Evolutionary conservation across 306 rosid genomes (phyloP), one percentile per base, ranked within the genome.

Genomic region (Oxytropis ochrocephala): DNA sequence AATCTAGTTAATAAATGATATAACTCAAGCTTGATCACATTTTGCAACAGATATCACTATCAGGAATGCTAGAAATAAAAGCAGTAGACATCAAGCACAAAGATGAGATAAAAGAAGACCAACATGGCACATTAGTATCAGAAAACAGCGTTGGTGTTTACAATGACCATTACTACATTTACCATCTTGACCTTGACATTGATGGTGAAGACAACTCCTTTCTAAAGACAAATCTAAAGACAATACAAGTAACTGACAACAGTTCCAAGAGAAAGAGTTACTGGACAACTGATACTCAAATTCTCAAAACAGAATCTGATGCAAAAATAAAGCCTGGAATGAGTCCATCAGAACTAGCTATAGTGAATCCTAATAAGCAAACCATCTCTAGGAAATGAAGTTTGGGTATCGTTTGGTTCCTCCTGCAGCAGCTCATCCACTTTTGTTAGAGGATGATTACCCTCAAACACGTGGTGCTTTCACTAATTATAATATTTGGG

Each of bases 391-490:
- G 88, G 88, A 5, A 89, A 89, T 19, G 39, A 74, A 0, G 64
- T 84, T 84, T 0, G 88, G 92, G 24, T 85, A 85, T 62, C 83
- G 87, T 18, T 39, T 84, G 41, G 9, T 86, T 67, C 82, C 88
- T 0, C 76, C 58, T 11, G 11, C 80, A 5, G 41, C 67, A 5
- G 65, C 12, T 6, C 72, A 41, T 11, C 67, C 92, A 0, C 84
- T 89, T 42, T 43, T 80, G 3, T 5, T 7, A 0, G 77, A 75
- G 8, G 82, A 82, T 53, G 92, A 89, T n/a, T 84, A 64, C 80
- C 96, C 96, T 1, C 88, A 89, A 75, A 49, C 12, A 0, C 79
- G 90, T 2, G 88, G 84, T 41, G 92, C 87, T 6, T 89, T 86
- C 11, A 76, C 85, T 0, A 86, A 85, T 8, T 62, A 85, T 35